Evolutionary conservation across 1,139 yeast genomes (phyloP).

Genomic region (Kodamaea sp.): DNA sequence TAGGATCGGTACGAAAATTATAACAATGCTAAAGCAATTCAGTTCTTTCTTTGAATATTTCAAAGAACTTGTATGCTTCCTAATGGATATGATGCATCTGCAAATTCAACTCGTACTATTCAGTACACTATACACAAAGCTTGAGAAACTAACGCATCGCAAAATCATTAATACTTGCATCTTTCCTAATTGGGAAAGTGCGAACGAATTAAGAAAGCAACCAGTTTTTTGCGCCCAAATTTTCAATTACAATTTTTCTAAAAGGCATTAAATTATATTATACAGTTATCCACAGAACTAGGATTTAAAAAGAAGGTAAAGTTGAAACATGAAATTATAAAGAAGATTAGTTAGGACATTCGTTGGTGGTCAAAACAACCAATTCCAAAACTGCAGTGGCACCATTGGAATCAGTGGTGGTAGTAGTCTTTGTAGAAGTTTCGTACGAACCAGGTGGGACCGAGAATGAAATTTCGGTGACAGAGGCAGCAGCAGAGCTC

Average conservation of each 20-base stretch:
- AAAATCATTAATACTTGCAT: background rate
- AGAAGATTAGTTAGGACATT: conserved; percentile 3
- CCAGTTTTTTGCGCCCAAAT: background rate
- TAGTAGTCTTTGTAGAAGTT: conserved; percentile 18
- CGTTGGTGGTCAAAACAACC: conserved; percentile 28
- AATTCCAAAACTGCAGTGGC: conserved; percentile 30
- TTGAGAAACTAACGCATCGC: too few species aligned
- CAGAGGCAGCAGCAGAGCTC: conserved; percentile 4
- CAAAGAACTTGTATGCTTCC: too few species aligned
- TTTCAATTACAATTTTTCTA: background rate
- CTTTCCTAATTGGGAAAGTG: background rate
- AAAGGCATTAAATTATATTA: background rate
- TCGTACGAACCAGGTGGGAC: conserved; percentile 23
- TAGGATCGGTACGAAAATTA: too few species aligned
- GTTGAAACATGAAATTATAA: too few species aligned
- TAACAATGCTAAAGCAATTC: too few species aligned
- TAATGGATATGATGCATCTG: too few species aligned
- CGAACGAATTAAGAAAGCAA: background rate
- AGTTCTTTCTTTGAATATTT: too few species aligned
- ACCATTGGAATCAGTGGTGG: conserved; percentile 20
- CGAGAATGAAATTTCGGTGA: conserved; percentile 9
- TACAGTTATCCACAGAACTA: conserved; percentile 1
- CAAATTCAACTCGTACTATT: too few species aligned
- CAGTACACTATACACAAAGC: too few species aligned
- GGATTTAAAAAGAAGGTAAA: conserved; percentile 1